Percentiles rank a stretch among this genome's conserved stretches.
phyloP scores from a whole-genome alignment of 2,329 filamentous ascomycete species.

The Neonectria punicea region DNA sequence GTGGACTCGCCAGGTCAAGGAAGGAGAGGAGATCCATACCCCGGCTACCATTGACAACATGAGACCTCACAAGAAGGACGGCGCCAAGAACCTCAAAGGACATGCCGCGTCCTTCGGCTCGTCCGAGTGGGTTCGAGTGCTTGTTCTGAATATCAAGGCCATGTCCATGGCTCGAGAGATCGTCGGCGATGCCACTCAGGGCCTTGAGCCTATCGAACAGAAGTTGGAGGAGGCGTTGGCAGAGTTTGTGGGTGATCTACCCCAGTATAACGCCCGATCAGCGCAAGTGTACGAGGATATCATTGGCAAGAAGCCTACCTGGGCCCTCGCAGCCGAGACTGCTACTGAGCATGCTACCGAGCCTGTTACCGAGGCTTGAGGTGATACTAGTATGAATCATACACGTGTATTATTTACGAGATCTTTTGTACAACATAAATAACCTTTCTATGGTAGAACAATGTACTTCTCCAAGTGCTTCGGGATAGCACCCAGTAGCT shows the following conservation, averaged over 20 bases:
- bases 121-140: conserved; percentile 40
- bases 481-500: conserved; percentile 82
- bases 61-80: background rate
- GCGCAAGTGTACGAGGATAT: conserved; percentile 40
- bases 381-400: conserved; percentile 33
- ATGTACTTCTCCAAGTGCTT: conserved; percentile 92
- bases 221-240: conserved; percentile 51
- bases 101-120: conserved; percentile 33
- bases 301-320: conserved; percentile 43
- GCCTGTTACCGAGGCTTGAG: conserved; percentile 2
- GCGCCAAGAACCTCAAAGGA: background rate
- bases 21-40: conserved; percentile 39
- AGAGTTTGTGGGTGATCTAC: conserved; percentile 38
- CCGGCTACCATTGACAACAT: conserved; percentile 19
- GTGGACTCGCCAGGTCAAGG: conserved; percentile 38
- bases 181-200: conserved; percentile 44
- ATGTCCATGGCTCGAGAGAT: conserved; percentile 57
- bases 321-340: conserved; percentile 30
- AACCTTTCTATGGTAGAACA: conserved; percentile 74
- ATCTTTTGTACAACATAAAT: conserved; percentile 42
- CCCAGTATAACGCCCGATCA: conserved; percentile 34
- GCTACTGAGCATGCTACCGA: background rate
- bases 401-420: conserved; percentile 42
- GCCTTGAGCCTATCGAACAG: conserved; percentile 53
- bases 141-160: conserved; percentile 52